phyloP scores from a whole-genome alignment of 371 early-diverging fungal genomes.

The Syncephalis fuscata region DNA sequence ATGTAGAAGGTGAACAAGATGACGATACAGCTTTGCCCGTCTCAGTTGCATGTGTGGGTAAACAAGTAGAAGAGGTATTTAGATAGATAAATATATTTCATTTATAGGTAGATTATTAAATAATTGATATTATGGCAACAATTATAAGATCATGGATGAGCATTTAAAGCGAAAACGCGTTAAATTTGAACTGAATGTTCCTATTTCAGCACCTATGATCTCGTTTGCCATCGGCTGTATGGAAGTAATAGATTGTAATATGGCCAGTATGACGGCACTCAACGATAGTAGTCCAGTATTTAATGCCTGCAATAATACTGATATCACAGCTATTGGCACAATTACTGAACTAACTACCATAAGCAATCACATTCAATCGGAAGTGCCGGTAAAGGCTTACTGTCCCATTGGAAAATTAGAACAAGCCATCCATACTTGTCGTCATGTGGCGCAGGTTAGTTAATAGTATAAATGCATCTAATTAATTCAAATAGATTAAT shows the following conservation, averaged over 20 bases:
- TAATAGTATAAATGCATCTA: too few species aligned
- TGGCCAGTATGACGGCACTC: constrained; percentile 1
- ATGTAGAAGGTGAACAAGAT: constrained; percentile 18
- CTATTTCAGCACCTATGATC: constrained; percentile 50
- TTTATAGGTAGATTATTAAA: constrained; percentile 3
- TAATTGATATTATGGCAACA: constrained; percentile 7
- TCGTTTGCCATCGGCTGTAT: constrained; percentile 63
- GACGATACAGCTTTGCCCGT: constrained; percentile 17
- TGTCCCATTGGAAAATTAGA: constrained; percentile 32
- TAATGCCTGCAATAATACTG: too few species aligned
- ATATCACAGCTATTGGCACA: too few species aligned
- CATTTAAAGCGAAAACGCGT: constrained; percentile 27
- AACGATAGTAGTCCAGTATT: too few species aligned
- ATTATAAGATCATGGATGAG: constrained; percentile 11
- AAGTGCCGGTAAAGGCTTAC: constrained; percentile 21
- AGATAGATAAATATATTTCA: not conserved
- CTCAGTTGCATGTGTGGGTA: constrained; percentile 59
- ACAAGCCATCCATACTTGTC: constrained; percentile 40
- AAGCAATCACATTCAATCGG: constrained; percentile 4
- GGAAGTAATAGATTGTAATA: constrained; percentile 26
- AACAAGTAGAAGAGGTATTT: constrained; percentile 40
- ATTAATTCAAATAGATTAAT: not conserved
- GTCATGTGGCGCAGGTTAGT: constrained; percentile 45
- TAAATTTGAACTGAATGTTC: constrained; percentile 35
- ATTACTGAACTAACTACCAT: too few species aligned